A percentile compares a stretch with the other conserved stretches of the same genome.
phyloP scores from a whole-genome alignment of 2,329 filamentous ascomycete species.

The Ceratocystis cacaofunesta region DNA sequence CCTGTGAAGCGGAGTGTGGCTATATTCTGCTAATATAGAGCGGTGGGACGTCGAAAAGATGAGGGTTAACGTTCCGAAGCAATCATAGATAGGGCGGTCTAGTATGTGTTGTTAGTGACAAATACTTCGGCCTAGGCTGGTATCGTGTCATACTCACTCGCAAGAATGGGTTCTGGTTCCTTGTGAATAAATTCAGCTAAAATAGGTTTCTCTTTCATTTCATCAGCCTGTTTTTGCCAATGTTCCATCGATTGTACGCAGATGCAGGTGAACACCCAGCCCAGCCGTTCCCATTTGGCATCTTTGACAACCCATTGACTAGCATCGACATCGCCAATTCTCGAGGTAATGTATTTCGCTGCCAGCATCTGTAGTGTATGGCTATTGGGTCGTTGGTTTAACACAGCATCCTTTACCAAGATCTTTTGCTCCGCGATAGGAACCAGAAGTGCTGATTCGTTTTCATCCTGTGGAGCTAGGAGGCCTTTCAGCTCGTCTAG shows the following conservation, averaged over 20 bases:
- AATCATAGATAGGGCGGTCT: constrained; percentile 46
- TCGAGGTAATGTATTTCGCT: constrained; percentile 33
- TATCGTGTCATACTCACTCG: constrained; percentile 27
- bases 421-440: constrained; percentile 27
- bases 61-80: constrained; percentile 36
- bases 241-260: constrained; percentile 38
- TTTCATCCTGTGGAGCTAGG: constrained; percentile 23
- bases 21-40: constrained; percentile 37
- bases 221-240: constrained; percentile 35
- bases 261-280: constrained; percentile 39
- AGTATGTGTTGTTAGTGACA: constrained; percentile 16
- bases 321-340: constrained; percentile 31
- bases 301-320: constrained; percentile 35
- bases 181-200: constrained; percentile 37
- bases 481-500: constrained; percentile 26
- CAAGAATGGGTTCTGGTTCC: constrained; percentile 31
- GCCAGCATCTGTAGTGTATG: constrained; percentile 35
- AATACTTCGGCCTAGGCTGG: not conserved
- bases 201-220: constrained; percentile 26
- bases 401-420: constrained; percentile 31
- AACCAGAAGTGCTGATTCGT: constrained; percentile 21
- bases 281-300: constrained; percentile 31
- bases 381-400: constrained; percentile 35
- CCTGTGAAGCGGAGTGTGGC: constrained; percentile 42
- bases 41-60: constrained; percentile 34